Evolutionary conservation across 805 yeast genomes (phyloP).

Genomic region (Candida coquimbonensis): DNA sequence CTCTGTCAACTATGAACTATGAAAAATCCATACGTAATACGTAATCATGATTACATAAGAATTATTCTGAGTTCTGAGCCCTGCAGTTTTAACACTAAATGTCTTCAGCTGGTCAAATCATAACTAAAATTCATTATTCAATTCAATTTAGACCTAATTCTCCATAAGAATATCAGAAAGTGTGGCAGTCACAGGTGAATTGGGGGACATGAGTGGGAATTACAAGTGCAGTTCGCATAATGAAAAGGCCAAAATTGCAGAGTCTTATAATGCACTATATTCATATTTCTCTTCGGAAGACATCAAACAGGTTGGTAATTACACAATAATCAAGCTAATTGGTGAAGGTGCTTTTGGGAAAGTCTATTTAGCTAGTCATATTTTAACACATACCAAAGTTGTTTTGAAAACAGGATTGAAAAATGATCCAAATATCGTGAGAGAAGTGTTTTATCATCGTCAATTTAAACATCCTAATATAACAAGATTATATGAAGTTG

Average conservation of each 20-base stretch:
- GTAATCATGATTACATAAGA: too few relatives aligned
- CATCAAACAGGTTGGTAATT: conserved; percentile 71
- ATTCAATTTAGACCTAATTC: too few relatives aligned
- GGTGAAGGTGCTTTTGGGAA: conserved; percentile 94
- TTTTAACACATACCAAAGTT: conserved; percentile 64
- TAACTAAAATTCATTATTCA: too few relatives aligned
- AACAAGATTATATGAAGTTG: conserved; percentile 77
- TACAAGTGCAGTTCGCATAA: conserved; percentile 15
- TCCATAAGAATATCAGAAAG: too few relatives aligned
- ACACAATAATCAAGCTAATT: conserved; percentile 60
- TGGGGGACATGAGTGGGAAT: conserved; percentile 1
- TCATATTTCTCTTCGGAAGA: conserved; percentile 39
- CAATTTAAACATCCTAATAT: conserved; percentile 81
- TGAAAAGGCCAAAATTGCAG: conserved; percentile 38
- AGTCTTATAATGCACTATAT: conserved; percentile 56
- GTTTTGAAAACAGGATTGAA: conserved; percentile 78
- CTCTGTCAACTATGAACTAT: too few relatives aligned
- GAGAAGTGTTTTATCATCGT: conserved; percentile 85
- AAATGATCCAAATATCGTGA: conserved; percentile 76
- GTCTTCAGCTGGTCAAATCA: too few relatives aligned
- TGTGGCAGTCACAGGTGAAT: not conserved
- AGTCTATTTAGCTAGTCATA: conserved; percentile 79
- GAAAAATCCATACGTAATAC: too few relatives aligned
- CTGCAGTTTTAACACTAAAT: too few relatives aligned
- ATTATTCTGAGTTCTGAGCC: too few relatives aligned